These are phyloP conservation scores for Apiotrichum gamsii DNA, from an alignment of 1,284 basidiomycete genomes.

Conservation along the genomic window DNA sequence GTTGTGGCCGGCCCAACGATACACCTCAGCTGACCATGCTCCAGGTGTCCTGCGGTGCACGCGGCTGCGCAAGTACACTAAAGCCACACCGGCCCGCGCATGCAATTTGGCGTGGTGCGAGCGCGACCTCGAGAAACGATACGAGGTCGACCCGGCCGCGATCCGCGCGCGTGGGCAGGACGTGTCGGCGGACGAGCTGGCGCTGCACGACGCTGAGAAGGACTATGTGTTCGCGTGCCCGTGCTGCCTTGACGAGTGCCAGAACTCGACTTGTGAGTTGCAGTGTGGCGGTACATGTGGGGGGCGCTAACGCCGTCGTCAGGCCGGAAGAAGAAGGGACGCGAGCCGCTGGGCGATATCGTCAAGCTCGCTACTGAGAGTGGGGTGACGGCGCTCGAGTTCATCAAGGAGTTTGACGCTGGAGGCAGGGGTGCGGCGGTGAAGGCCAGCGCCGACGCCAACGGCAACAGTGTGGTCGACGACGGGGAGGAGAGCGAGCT, in stretches of 20 bases:
- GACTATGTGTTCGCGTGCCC: slow-evolving; percentile 27
- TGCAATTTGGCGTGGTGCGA: slow-evolving; percentile 34
- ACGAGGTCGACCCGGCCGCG: slow-evolving; percentile 16
- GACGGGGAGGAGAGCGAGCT: slow-evolving; percentile 9
- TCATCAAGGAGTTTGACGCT: slow-evolving; percentile 5
- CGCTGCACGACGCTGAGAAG: slow-evolving; percentile 11
- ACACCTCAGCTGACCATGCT: not conserved
- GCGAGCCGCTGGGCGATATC: slow-evolving; percentile 23
- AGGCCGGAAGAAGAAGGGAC: slow-evolving; percentile 33
- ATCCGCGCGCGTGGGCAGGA: slow-evolving; percentile 3
- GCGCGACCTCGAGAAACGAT: slow-evolving; percentile 24
- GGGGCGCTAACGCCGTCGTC: no score
- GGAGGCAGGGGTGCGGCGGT: no score
- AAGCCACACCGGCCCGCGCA: slow-evolving; percentile 10
- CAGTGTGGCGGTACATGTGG: slow-evolving; percentile 4
- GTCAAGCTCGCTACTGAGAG: slow-evolving; percentile 14
- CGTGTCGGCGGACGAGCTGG: slow-evolving; percentile 1
- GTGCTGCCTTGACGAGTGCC: slow-evolving; percentile 28
- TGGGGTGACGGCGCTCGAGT: slow-evolving; percentile 9
- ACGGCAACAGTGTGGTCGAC: not conserved
- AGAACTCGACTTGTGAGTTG: slow-evolving; percentile 30
- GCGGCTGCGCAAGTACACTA: slow-evolving; percentile 18
- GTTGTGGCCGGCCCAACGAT: not conserved
- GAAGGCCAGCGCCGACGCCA: not conserved
- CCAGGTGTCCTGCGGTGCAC: slow-evolving; percentile 30